phyloP scores from a whole-genome alignment of 1,139 yeast genomes.

The Sugiyamaella japonica region DNA sequence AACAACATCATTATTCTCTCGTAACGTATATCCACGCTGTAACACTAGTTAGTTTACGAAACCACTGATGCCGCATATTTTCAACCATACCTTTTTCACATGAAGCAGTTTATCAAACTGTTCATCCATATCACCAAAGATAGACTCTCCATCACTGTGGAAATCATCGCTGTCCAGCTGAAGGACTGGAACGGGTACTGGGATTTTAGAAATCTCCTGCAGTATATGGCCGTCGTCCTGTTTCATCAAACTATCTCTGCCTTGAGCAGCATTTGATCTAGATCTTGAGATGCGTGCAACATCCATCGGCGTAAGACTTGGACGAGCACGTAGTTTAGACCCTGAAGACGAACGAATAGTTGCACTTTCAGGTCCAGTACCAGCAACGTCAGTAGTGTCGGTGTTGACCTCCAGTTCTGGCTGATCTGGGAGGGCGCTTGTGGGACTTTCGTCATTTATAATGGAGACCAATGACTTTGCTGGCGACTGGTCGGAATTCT shows the following conservation, averaged over 20 bases:
- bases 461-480: not conserved
- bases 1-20: slow-evolving; percentile 38
- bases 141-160: slow-evolving; percentile 42
- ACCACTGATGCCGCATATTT: not conserved
- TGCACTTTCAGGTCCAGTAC: slow-evolving; percentile 7
- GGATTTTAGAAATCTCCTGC: slow-evolving; percentile 21
- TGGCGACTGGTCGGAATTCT: not conserved
- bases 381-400: not conserved
- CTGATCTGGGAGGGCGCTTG: not conserved
- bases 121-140: slow-evolving; percentile 44
- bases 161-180: slow-evolving; percentile 39
- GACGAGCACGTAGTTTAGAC: slow-evolving; percentile 37
- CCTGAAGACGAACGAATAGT: slow-evolving; percentile 33
- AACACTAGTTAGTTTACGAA: not conserved
- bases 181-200: slow-evolving; percentile 30
- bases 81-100: slow-evolving; percentile 32
- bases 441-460: not conserved
- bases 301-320: slow-evolving; percentile 39
- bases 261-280: slow-evolving; percentile 14
- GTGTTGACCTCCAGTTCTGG: not conserved
- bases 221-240: slow-evolving; percentile 24
- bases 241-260: not conserved
- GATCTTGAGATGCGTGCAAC: slow-evolving; percentile 29
- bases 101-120: slow-evolving; percentile 43
- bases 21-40: slow-evolving; percentile 40